Conservation (phyloP, 2,329 filamentous ascomycete genomes). For the Niveomyces coronatus region DNA sequence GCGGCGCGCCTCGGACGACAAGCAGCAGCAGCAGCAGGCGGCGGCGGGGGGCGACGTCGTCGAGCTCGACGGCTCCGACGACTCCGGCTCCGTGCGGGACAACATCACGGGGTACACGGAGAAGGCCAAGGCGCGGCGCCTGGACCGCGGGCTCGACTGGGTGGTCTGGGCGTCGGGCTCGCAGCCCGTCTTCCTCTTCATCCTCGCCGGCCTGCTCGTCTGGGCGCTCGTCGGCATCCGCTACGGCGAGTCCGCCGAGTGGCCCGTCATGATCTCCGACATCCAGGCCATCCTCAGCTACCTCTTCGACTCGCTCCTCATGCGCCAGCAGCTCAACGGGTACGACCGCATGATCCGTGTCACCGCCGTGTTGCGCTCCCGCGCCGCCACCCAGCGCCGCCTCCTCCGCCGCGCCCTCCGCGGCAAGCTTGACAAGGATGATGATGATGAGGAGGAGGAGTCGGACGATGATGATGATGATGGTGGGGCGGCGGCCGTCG, state of each 20-base stretch:
- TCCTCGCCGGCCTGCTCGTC: conserved; percentile 19
- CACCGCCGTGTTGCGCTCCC: conserved; percentile 22
- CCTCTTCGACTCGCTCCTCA: conserved; percentile 26
- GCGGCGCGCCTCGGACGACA: not conserved
- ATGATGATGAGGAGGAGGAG: too few relatives aligned
- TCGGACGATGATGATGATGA: too few relatives aligned
- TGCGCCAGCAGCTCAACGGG: conserved; percentile 27
- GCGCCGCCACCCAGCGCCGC: conserved; percentile 20
- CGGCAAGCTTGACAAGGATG: too few relatives aligned
- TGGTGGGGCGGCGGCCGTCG: too few relatives aligned
- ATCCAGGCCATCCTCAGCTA: conserved; percentile 26
- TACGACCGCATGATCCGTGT: conserved; percentile 19
- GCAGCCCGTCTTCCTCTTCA: conserved; percentile 17
- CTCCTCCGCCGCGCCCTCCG: conserved; percentile 19
- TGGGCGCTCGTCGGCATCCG: conserved; percentile 22
- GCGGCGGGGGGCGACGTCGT: not conserved
- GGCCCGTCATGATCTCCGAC: conserved; percentile 27
- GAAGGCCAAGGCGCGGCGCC: conserved; percentile 8
- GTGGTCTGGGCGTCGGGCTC: conserved; percentile 15
- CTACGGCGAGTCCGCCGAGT: conserved; percentile 22
- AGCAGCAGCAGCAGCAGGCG: conserved; percentile 1
- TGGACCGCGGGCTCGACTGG: conserved; percentile 15
- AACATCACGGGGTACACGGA: conserved; percentile 14
- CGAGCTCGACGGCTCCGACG: conserved; percentile 1
- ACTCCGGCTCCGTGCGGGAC: not conserved